Evolutionary conservation across 345 rosid genomes (phyloP), one percentile per base, ranked within the genome.

Genomic region (Murraya paniculata): DNA sequence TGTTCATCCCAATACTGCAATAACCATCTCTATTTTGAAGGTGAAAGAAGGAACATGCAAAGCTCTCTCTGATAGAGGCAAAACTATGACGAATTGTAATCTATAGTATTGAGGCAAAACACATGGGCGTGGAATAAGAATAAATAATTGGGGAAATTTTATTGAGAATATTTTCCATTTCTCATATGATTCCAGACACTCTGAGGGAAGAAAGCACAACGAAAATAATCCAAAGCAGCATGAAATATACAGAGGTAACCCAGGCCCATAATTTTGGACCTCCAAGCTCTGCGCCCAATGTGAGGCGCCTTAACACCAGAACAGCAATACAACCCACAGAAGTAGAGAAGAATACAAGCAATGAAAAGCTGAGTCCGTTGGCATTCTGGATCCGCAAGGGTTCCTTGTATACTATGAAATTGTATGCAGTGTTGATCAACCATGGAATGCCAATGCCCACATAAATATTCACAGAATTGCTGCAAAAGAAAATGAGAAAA

Each of bases 371-470:
- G 62, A 92, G 92, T 36, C 98, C 99, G 33, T 72, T 75, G 0
- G 96, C 97, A 64, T 91, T 85, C 70, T 89, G 77, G 66, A 95
- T 82, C 72, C 78, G 66, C 86, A 95, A 67, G 16, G 96, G 96
- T 84, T 95, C 93, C 72, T 79, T 81, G 64, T 91, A 92, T 3
- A 81, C 88, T 5, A 93, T 72, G 90, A 83, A 88, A 82, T 93
- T 95, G 94, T 95, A 95, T 13, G 84, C 84, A 18, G 98, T 91
- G 81, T 93, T 88, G 67, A 95, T 91, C 88, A 95, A 88, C 99
- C 99, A 95, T 3, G 99, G 99, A 27, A 95, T 69, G 33, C 98
- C 99, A 1, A 95, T 93, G 64, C 99, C 99, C 53, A 95, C 88
- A 28, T 95, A 93, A 67, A 93, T 95, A 72, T 95, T 95, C 88